Evolutionary conservation across 1,284 basidiomycete genomes (phyloP).

Genomic region (Cryptococcus floricola): DNA sequence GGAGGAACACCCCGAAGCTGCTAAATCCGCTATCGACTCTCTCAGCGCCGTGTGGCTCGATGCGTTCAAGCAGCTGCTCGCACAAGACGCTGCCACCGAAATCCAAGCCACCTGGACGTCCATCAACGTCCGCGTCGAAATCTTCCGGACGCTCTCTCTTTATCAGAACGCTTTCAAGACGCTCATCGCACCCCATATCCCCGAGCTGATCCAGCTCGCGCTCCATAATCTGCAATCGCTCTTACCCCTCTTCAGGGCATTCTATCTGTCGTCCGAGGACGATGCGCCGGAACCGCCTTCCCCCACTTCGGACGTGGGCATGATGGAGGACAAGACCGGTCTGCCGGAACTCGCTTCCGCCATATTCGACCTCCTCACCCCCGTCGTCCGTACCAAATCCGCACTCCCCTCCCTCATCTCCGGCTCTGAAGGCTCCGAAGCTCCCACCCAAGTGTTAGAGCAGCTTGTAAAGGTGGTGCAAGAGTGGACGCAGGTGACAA

Average conservation of each 20-base stretch:
- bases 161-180: constrained; percentile 73
- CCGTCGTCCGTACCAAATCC: constrained; percentile 52
- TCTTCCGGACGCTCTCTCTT: constrained; percentile 74
- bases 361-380: constrained; percentile 76
- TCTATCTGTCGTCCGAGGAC: constrained; percentile 59
- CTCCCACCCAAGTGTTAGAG: constrained; percentile 52
- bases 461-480: constrained; percentile 62
- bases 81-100: constrained; percentile 61
- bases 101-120: constrained; percentile 69
- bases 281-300: constrained; percentile 55
- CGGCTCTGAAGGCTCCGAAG: constrained; percentile 21
- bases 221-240: constrained; percentile 65
- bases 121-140: constrained; percentile 67
- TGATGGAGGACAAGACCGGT: constrained; percentile 58
- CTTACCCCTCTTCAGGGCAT: constrained; percentile 62
- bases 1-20: constrained; percentile 79
- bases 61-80: constrained; percentile 74
- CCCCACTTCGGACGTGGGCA: constrained; percentile 57
- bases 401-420: constrained; percentile 17
- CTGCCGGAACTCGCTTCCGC: constrained; percentile 65
- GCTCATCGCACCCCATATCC: constrained; percentile 60
- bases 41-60: constrained; percentile 86
- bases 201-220: constrained; percentile 60
- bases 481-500: constrained; percentile 78
- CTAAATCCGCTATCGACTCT: constrained; percentile 72